Evolutionary conservation across 805 yeast genomes (phyloP).

Genomic region (Zygosaccharomyces lentus): DNA sequence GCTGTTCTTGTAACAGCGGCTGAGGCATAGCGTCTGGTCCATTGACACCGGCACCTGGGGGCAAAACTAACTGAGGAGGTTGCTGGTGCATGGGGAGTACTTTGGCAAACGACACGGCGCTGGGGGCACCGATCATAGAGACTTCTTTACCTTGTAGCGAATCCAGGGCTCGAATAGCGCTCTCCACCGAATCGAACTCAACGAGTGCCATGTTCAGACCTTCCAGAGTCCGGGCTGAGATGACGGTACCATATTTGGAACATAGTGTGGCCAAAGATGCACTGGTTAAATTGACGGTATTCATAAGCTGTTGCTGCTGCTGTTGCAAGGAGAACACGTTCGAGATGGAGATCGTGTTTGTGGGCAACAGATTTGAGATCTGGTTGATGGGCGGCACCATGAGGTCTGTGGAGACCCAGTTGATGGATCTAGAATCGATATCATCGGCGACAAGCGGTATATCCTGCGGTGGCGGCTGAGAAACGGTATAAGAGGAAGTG

Average conservation of each 20-base stretch:
- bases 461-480: conserved; percentile 21
- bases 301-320: conserved; percentile 50
- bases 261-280: conserved; percentile 56
- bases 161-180: conserved; percentile 76
- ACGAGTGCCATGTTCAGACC: conserved; percentile 54
- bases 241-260: conserved; percentile 56
- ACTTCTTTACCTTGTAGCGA: conserved; percentile 78
- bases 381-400: conserved; percentile 71
- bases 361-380: conserved; percentile 64
- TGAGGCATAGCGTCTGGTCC: conserved; percentile 17
- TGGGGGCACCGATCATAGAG: conserved; percentile 63
- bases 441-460: conserved; percentile 48
- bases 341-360: conserved; percentile 71
- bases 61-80: conserved; percentile 20
- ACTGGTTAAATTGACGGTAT: conserved; percentile 41
- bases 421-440: conserved; percentile 52
- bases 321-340: conserved; percentile 48
- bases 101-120: conserved; percentile 82
- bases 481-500: conserved; percentile 19
- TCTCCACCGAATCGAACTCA: conserved; percentile 66
- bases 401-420: conserved; percentile 68
- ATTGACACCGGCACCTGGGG: conserved; percentile 8
- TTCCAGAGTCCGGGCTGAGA: conserved; percentile 56
- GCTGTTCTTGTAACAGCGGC: conserved; percentile 33
- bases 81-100: conserved; percentile 41